Percentiles rank a stretch among this genome's conserved stretches.
These are phyloP conservation scores for Xylariaceae sp. DNA, from an alignment of 2,329 filamentous ascomycete genomes.

Conservation along the genomic window DNA sequence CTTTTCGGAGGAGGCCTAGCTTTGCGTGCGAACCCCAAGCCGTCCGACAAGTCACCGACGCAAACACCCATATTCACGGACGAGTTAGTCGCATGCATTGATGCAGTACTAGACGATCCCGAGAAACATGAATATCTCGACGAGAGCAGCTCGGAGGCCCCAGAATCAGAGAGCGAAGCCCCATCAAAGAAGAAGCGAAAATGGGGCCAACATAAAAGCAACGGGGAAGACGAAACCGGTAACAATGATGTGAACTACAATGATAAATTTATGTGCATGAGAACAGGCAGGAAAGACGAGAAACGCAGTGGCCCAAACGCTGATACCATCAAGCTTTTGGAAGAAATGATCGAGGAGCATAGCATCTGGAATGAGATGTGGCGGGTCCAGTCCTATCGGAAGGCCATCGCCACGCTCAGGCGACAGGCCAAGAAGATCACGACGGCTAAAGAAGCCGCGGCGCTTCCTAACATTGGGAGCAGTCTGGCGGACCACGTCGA, in stretches of 20 bases:
- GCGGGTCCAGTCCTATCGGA: constrained; percentile 70
- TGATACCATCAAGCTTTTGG: constrained; percentile 68
- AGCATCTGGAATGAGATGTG: constrained; percentile 68
- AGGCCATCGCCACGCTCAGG: constrained; percentile 66
- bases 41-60: not conserved
- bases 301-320: constrained; percentile 61
- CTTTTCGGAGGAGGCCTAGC: not conserved
- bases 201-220: not conserved
- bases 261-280: constrained; percentile 51
- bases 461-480: constrained; percentile 62
- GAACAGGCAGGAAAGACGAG: constrained; percentile 42
- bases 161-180: constrained; percentile 3
- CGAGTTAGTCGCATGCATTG: constrained; percentile 14
- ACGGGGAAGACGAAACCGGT: not conserved
- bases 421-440: constrained; percentile 58
- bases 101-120: constrained; percentile 14
- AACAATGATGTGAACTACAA: constrained; percentile 28
- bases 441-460: constrained; percentile 63
- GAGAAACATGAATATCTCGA: constrained; percentile 13
- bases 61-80: constrained; percentile 1
- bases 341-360: constrained; percentile 76
- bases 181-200: constrained; percentile 6
- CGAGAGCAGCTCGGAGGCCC: not conserved
- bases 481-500: constrained; percentile 80
- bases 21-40: not conserved